phyloP scores from a whole-genome alignment of 2,329 filamentous ascomycete species.

The Scedosporium dehoogii region DNA sequence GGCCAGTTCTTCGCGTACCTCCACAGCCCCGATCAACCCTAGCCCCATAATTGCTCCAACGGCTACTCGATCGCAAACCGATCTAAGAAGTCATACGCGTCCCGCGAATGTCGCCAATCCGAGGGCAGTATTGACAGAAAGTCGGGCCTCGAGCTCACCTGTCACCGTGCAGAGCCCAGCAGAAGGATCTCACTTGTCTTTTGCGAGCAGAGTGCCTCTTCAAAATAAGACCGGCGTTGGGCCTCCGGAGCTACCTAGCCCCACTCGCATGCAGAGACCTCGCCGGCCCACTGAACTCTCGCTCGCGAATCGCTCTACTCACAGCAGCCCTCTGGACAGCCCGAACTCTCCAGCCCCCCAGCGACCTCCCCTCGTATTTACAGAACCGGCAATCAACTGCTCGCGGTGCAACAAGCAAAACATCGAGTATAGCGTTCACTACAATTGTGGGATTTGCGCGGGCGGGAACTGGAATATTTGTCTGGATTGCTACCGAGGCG shows the following conservation, averaged over 20 bases:
- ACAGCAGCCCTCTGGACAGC: slow-evolving; percentile 20
- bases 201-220: slow-evolving; percentile 24
- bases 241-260: background rate
- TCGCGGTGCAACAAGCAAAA: slow-evolving; percentile 57
- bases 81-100: slow-evolving; percentile 40
- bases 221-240: background rate
- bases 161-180: slow-evolving; percentile 17
- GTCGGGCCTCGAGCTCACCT: slow-evolving; percentile 29
- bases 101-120: slow-evolving; percentile 24
- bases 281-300: slow-evolving; percentile 29
- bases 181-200: slow-evolving; percentile 22
- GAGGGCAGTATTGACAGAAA: slow-evolving; percentile 31
- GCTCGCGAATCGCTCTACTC: slow-evolving; percentile 22
- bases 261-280: background rate
- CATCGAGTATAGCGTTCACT: slow-evolving; percentile 81
- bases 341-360: slow-evolving; percentile 25
- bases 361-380: slow-evolving; percentile 41
- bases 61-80: slow-evolving; percentile 54
- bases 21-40: slow-evolving; percentile 36
- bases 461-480: slow-evolving; percentile 71
- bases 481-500: slow-evolving; percentile 65
- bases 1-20: slow-evolving; percentile 44
- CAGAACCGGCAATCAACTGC: slow-evolving; percentile 67
- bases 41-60: slow-evolving; percentile 18
- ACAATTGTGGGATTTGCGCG: slow-evolving; percentile 65